phyloP scores from a whole-genome alignment of 108 stramenopile genomes.

The Chaetoceros tenuissimus region DNA sequence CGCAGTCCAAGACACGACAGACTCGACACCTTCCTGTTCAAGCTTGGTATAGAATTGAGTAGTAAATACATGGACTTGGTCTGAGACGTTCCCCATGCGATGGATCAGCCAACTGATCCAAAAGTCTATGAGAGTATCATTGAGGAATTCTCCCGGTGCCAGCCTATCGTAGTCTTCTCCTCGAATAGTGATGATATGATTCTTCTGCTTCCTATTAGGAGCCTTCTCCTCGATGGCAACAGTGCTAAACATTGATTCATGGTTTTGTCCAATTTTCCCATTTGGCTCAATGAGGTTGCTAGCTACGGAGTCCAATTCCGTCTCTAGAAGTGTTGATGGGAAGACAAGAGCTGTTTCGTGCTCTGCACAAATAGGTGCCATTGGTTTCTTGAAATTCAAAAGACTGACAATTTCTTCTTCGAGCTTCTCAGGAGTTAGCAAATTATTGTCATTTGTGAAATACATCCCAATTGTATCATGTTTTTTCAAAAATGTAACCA shows the following conservation, averaged over 20 bases:
- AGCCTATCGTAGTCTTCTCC: conserved; percentile 55
- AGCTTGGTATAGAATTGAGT: conserved; percentile 85
- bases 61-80: conserved; percentile 63
- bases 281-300: conserved; percentile 17
- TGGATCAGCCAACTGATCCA: conserved; percentile 79
- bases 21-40: conserved; percentile 38
- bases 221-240: neutral
- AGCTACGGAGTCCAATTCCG: conserved; percentile 28
- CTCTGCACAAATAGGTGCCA: neutral
- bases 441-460: too few relatives aligned
- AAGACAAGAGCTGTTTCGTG: conserved; percentile 49
- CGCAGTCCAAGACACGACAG: conserved; percentile 70
- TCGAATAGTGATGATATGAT: conserved; percentile 49
- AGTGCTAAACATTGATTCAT: neutral
- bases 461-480: neutral
- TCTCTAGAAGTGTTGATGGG: conserved; percentile 55
- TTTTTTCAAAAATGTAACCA: neutral
- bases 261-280: conserved; percentile 1
- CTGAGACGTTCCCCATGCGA: neutral
- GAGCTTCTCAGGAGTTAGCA: too few relatives aligned
- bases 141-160: conserved; percentile 61
- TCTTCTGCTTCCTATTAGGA: conserved; percentile 2
- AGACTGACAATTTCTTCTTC: too few relatives aligned
- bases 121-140: conserved; percentile 84
- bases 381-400: neutral